Base-by-base conservation (phyloP, 2,329 filamentous ascomycete species). In the Aureobasidium sp. region DNA sequence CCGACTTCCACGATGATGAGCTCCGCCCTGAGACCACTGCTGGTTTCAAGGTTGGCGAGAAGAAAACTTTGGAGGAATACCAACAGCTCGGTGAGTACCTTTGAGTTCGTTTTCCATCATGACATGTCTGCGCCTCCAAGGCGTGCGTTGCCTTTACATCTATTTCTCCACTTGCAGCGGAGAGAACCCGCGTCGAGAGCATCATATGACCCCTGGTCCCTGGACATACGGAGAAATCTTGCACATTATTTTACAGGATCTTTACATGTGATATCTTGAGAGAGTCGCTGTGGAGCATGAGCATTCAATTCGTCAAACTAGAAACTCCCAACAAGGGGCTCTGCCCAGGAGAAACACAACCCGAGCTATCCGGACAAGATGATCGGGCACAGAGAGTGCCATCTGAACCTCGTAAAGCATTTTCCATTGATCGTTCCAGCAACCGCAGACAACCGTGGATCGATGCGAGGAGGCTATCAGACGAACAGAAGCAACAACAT, bases 11-110 rank as follows among this genome's bases (percentile, higher is more conserved):
- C 67, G 84, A 90, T 13, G 91, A 96, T 65, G 93, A 97, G 72
- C 85, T 93, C 69, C 82, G 89, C 76, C 88, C 91, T 67, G 89
- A 94, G 80, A 84, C 88, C 79, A 97, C 92, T 68, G 87, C 92
- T 79, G 93, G 93, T 75, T 97, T 97, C 87, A 97, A 95, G 86
- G 89, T 97, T 74, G 92, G 91, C 69, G 91, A 97, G 85, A 97
- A 97, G 87, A 96, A 97, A 85, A 95, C 90, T 70, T 83, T 99
- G 73, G 90, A 93, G 67, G 90, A 97, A 77, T 97, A 97, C 79
- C 84, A 93, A 73, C 83, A 96, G 76, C 88, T 99, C 79, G 94
- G 72, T 74, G 64, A 63, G 66, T 65, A 17, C 17, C 13, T 53
- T 47, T 56, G 41, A 60, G 57, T 46, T 50, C 29, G 17, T 60